Percentiles rank a stretch among this genome's conserved stretches.
phyloP scores from a whole-genome alignment of 257 asterid species.

The Rehmannia glutinosa region DNA sequence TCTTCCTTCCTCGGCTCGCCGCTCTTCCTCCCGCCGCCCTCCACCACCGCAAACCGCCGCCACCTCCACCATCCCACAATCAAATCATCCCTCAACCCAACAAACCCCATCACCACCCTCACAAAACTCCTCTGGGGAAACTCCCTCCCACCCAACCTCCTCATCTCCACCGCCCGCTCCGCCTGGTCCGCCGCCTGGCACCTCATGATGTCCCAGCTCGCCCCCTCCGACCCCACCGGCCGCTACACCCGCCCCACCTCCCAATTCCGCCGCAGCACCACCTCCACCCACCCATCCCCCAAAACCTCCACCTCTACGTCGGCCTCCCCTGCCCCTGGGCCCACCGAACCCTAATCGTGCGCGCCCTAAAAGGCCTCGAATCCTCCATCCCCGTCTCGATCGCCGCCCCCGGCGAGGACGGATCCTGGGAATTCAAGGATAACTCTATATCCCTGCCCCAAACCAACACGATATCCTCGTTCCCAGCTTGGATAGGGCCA shows the following conservation, averaged over 20 bases:
- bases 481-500: slow-evolving; percentile 57
- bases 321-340: slow-evolving; percentile 99
- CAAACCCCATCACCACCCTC: slow-evolving; percentile 52
- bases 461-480: slow-evolving; percentile 16
- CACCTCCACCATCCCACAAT: slow-evolving; percentile 22
- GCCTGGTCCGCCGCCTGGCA: slow-evolving; percentile 94
- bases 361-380: slow-evolving; percentile 88
- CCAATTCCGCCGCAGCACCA: slow-evolving; percentile 54
- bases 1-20: slow-evolving; percentile 35
- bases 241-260: slow-evolving; percentile 80
- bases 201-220: slow-evolving; percentile 97
- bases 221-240: slow-evolving; percentile 84
- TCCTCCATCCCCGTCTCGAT: slow-evolving; percentile 55
- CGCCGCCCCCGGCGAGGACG: slow-evolving; percentile 78
- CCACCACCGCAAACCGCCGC: slow-evolving; percentile 23
- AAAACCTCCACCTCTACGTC: slow-evolving; percentile 76
- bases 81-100: slow-evolving; percentile 28
- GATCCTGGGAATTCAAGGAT: slow-evolving; percentile 67
- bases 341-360: slow-evolving; percentile 91
- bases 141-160: slow-evolving; percentile 87
- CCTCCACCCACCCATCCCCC: slow-evolving; percentile 20
- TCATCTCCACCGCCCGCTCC: slow-evolving; percentile 92
- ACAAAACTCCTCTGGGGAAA: slow-evolving; percentile 82
- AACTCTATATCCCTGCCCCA: neutral
- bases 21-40: slow-evolving; percentile 22